Percentiles rank a stretch among this genome's conserved stretches.
These are phyloP conservation scores for Amaranthus tricolor DNA, from an alignment of 179 eudicot genomes.

Conservation along the genomic window DNA sequence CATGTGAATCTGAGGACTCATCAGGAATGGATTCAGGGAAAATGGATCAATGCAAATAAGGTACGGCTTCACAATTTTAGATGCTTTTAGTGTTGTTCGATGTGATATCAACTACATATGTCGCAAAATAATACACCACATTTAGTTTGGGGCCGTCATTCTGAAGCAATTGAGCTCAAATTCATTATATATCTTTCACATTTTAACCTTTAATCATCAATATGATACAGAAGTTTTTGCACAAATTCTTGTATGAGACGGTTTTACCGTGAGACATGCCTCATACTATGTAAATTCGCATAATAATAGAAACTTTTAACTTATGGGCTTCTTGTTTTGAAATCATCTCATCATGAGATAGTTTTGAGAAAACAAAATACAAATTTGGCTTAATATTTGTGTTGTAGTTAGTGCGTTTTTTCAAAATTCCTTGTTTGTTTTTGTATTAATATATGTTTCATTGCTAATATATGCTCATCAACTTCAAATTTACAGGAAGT, in stretches of 20 bases:
- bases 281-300: too few relatives aligned
- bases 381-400: too few relatives aligned
- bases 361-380: too few relatives aligned
- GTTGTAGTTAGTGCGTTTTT: too few relatives aligned
- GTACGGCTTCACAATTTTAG: conserved; percentile 21
- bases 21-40: conserved; percentile 50
- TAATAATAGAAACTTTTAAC: too few relatives aligned
- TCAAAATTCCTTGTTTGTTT: neutral
- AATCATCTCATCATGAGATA: too few relatives aligned
- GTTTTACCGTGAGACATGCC: too few relatives aligned
- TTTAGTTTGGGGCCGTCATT: neutral
- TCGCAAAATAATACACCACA: neutral
- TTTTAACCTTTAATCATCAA: too few relatives aligned
- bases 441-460: too few relatives aligned
- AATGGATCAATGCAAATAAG: conserved; percentile 42
- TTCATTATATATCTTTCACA: too few relatives aligned
- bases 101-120: neutral
- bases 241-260: too few relatives aligned
- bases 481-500: conserved; percentile 11
- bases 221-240: neutral
- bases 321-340: too few relatives aligned
- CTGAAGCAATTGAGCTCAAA: neutral
- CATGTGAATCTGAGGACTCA: conserved; percentile 46
- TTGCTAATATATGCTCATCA: conserved; percentile 9
- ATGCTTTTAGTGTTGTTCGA: neutral